Percentiles rank a stretch among this genome's conserved stretches.
These are phyloP conservation scores for Linderniella brevidens DNA, from an alignment of 257 asterid species.

Conservation along the genomic window DNA sequence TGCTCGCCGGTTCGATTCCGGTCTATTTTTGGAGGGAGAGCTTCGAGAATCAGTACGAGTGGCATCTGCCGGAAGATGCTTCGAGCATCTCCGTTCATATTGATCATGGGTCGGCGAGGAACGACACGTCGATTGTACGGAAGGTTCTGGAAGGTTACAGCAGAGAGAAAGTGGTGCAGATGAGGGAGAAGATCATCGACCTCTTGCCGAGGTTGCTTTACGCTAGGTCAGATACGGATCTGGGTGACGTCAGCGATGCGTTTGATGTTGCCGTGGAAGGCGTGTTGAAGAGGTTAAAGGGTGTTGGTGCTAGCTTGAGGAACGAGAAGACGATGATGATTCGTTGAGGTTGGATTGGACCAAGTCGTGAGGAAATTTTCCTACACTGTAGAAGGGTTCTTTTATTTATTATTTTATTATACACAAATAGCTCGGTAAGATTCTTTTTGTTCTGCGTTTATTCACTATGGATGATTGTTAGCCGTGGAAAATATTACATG, in stretches of 20 bases:
- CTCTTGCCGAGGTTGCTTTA: constrained; percentile 55
- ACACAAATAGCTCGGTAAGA: too few species aligned
- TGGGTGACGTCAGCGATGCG: constrained; percentile 45
- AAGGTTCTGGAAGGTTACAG: constrained; percentile 32
- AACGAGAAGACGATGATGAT: too few species aligned
- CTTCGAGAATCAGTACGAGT: constrained; percentile 57
- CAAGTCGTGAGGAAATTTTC: too few species aligned
- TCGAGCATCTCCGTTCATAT: constrained; percentile 68
- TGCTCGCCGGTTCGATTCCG: constrained; percentile 50
- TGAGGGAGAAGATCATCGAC: constrained; percentile 62
- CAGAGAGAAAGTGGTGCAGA: constrained; percentile 36
- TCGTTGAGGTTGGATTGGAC: too few species aligned
- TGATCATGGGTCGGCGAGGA: constrained; percentile 38
- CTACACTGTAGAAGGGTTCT: too few species aligned
- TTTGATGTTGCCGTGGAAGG: constrained; percentile 83
- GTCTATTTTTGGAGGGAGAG: constrained; percentile 45
- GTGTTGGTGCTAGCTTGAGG: too few species aligned
- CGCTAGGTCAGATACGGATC: constrained; percentile 38
- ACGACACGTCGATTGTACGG: constrained; percentile 32
- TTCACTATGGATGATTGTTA: too few species aligned
- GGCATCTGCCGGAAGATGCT: constrained; percentile 69
- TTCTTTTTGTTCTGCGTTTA: too few species aligned
- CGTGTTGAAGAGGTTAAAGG: constrained; percentile 57
- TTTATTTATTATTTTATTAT: too few species aligned
- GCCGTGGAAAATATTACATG: too few species aligned